Percentiles rank a stretch among this genome's conserved stretches.
These are phyloP conservation scores for Xylariaceae sp. DNA, from an alignment of 2,329 filamentous ascomycete species.

Conservation along the genomic window DNA sequence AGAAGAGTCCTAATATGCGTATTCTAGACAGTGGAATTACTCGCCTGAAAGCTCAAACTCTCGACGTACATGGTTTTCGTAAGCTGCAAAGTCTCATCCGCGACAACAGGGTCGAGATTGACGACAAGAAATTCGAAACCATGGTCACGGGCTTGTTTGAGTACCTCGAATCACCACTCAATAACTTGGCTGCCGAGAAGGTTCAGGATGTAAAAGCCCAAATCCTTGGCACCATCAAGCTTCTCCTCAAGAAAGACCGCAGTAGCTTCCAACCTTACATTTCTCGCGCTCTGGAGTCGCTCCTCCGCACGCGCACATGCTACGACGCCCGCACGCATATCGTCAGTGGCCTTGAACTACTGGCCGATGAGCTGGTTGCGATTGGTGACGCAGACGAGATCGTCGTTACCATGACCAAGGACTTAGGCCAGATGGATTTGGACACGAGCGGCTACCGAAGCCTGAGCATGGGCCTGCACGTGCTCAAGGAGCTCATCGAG, in stretches of 20 bases:
- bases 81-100: conserved; percentile 72
- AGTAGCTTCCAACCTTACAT: conserved; percentile 65
- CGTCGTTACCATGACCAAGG: conserved; percentile 46
- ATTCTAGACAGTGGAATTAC: conserved; percentile 71
- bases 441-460: conserved; percentile 43
- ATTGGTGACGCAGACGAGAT: conserved; percentile 62
- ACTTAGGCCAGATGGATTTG: conserved; percentile 40
- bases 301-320: conserved; percentile 59
- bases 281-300: conserved; percentile 60
- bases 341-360: conserved; percentile 67
- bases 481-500: conserved; percentile 56
- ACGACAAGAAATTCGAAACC: conserved; percentile 64
- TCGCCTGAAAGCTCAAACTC: conserved; percentile 64
- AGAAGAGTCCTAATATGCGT: conserved; percentile 52
- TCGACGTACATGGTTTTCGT: conserved; percentile 79
- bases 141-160: conserved; percentile 65
- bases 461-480: conserved; percentile 59
- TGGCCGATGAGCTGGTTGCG: conserved; percentile 66
- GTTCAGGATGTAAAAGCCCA: conserved; percentile 70
- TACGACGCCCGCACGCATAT: conserved; percentile 70
- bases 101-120: conserved; percentile 59
- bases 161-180: conserved; percentile 61
- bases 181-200: conserved; percentile 56
- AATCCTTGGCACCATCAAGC: conserved; percentile 67
- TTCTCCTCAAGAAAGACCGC: conserved; percentile 65